Conservation (phyloP, 768 basidiomycete genomes). For the Russula lepida region DNA sequence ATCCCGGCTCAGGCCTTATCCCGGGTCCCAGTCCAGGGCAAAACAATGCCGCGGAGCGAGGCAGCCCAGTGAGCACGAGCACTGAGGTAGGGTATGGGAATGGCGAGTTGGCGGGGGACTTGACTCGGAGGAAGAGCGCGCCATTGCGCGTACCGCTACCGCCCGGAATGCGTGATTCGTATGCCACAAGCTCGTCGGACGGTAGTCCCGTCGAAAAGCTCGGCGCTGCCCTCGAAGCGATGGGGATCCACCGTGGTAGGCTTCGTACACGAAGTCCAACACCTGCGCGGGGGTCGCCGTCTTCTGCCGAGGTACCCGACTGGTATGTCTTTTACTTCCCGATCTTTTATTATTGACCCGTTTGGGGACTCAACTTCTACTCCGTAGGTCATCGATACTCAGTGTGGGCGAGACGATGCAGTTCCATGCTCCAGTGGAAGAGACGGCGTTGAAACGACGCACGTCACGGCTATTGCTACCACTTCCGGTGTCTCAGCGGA, state of each 20-base stretch:
- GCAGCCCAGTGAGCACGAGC: not conserved
- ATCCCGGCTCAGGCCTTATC: not conserved
- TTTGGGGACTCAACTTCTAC: not conserved
- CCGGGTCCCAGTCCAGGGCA: not conserved
- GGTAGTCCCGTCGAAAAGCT: constrained; percentile 38
- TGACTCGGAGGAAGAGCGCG: not conserved
- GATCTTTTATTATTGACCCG: not conserved
- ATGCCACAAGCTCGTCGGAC: constrained; percentile 41
- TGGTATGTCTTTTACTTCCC: constrained; percentile 33
- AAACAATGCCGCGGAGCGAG: not conserved
- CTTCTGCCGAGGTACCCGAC: constrained; percentile 28
- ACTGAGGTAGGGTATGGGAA: not conserved
- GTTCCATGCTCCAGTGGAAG: constrained; percentile 47
- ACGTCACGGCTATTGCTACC: constrained; percentile 46
- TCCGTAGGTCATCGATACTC: constrained; percentile 31
- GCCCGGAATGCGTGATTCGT: constrained; percentile 23
- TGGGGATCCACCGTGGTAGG: constrained; percentile 40
- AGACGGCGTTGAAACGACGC: constrained; percentile 44
- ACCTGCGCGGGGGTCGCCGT: constrained; percentile 32
- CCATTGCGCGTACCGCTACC: constrained; percentile 28
- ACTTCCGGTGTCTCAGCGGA: constrained; percentile 40
- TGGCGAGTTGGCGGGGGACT: constrained; percentile 1
- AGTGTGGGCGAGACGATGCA: constrained; percentile 40
- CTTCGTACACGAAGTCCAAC: constrained; percentile 44
- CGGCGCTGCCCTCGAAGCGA: constrained; percentile 29